A percentile compares a stretch with the other conserved stretches of the same genome.
Conservation (phyloP, 164 flowering plant species). For the Berberis thunbergii region DNA sequence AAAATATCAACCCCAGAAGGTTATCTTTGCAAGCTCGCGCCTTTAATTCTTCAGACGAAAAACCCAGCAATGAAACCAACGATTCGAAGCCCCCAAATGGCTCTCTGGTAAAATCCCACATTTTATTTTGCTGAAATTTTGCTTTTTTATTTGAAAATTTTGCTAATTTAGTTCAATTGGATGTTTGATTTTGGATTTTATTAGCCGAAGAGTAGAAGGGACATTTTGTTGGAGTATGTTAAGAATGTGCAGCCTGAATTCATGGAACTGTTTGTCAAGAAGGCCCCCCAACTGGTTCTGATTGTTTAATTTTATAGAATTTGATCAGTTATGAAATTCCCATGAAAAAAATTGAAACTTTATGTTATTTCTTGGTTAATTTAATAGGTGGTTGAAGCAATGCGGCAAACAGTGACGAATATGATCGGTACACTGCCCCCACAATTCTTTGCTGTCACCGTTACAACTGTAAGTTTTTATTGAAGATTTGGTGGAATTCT, state of each 20-base stretch:
- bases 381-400: slow-evolving; percentile 86
- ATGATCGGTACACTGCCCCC: slow-evolving; percentile 98
- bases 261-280: slow-evolving; percentile 87
- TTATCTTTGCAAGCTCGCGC: slow-evolving; percentile 23
- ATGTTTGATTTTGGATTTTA: slow-evolving; percentile 1
- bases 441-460: slow-evolving; percentile 89
- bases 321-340: background rate
- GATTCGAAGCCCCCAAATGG: slow-evolving; percentile 54
- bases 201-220: slow-evolving; percentile 76
- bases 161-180: background rate
- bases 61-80: slow-evolving; percentile 17
- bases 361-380: background rate
- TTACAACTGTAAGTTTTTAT: slow-evolving; percentile 66
- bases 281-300: slow-evolving; percentile 83
- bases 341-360: background rate
- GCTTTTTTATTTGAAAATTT: background rate
- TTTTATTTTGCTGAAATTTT: background rate
- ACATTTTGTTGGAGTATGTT: slow-evolving; percentile 86
- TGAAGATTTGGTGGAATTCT: background rate
- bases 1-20: slow-evolving; percentile 12
- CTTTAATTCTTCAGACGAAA: slow-evolving; percentile 31
- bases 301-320: background rate
- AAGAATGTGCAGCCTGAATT: slow-evolving; percentile 92
- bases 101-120: slow-evolving; percentile 30
- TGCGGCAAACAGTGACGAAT: slow-evolving; percentile 95